Evolutionary conservation across 2,329 filamentous ascomycete species (phyloP), one percentile per base, ranked within the genome.

Genomic region (Epichloe coenophiala): DNA sequence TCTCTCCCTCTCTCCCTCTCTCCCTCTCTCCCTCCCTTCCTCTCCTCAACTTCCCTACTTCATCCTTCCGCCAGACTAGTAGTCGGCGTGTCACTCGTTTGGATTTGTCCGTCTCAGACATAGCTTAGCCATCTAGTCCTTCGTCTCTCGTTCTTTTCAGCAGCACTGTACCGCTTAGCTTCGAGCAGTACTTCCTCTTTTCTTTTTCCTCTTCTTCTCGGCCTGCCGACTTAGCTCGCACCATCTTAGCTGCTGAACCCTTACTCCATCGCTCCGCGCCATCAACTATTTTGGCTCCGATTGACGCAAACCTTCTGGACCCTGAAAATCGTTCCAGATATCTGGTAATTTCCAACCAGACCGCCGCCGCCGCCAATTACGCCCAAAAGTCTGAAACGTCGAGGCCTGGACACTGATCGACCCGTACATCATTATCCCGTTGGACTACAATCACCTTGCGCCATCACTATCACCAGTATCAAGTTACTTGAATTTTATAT

Each of bases 61-160:
- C 11, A 41, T 44, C 19, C 38, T 49, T 27, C 19, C 48, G 51
- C 33, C 46, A 37, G 48, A 48, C 45, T 19, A 4, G 8, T 13
- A 39, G 45, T 51, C 33, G 49, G 48, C 51, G 45, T 53, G 48
- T 42, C 51, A 51, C 39, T 53, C 49, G 27, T 46, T 53, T 51
- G 11, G 13, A 27, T 42, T n/a, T 23, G 19, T 37, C 23, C 44
- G 33, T 19, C 38, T 42, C n/a, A 21, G 38, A 27, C n/a, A 21
- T 42, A 8, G 36, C 23, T 23, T 38, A n/a, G 27, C 21, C 35
- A 33, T 47, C 27, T 31, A 4, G 23, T 40, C 47, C 17, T 37
- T 41, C 50, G 39, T 31, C 15, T 7, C 40, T 45, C 45, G 43
- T 27, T 7, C 33, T 35, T 17, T 38, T 27, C 35, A 17, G 9